These are phyloP conservation scores for Combretum micranthum DNA, from an alignment of 345 rosid genomes.

Conservation along the genomic window DNA sequence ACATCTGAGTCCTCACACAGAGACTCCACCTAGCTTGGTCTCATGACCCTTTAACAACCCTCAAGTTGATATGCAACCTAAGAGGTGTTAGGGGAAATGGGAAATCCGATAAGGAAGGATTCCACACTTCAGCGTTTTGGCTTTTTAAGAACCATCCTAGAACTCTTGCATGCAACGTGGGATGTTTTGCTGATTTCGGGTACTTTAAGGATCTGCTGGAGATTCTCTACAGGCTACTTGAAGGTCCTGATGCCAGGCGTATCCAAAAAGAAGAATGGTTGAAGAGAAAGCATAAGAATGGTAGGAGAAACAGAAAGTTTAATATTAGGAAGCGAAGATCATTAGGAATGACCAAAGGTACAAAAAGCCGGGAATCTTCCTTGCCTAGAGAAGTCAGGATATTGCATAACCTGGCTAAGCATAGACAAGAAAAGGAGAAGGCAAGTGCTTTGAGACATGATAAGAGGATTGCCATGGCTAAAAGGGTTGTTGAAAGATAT, in stretches of 20 bases:
- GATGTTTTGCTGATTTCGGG: constrained; percentile 34
- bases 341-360: not conserved
- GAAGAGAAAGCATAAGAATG: constrained; percentile 12
- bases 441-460: constrained; percentile 34
- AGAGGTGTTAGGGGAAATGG: constrained; percentile 66
- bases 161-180: constrained; percentile 48
- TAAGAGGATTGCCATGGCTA: constrained; percentile 33
- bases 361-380: constrained; percentile 1
- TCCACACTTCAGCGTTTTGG: constrained; percentile 52
- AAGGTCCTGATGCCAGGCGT: constrained; percentile 37
- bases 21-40: constrained; percentile 36
- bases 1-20: constrained; percentile 19
- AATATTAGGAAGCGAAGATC: not conserved
- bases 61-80: constrained; percentile 55
- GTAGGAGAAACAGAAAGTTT: not conserved
- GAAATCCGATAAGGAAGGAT: constrained; percentile 62
- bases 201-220: constrained; percentile 60
- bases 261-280: constrained; percentile 33
- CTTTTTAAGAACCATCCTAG: constrained; percentile 48
- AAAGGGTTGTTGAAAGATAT: constrained; percentile 27
- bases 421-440: constrained; percentile 21
- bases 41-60: constrained; percentile 41
- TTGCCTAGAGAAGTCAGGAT: constrained; percentile 4
- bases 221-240: constrained; percentile 49
- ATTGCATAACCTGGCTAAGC: constrained; percentile 30